Conservation (phyloP, 169 alveolate species). For the Eimeria maxima region DNA sequence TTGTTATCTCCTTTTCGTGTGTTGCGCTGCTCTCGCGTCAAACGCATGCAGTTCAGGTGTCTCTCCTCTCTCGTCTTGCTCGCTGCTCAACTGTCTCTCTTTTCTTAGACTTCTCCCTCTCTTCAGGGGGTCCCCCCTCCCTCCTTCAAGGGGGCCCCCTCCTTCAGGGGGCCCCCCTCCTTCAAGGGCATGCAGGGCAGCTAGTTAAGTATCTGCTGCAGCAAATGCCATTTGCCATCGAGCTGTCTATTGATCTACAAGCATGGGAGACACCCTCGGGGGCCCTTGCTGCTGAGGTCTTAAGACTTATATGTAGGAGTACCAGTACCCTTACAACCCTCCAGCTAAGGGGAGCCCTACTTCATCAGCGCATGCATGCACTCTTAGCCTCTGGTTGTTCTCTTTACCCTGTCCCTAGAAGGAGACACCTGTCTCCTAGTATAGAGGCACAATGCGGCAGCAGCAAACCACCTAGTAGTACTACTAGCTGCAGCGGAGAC, state of each 20-base stretch:
- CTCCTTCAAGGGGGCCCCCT: background rate
- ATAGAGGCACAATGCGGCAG: background rate
- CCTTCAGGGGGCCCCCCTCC: background rate
- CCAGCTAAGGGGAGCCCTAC: background rate
- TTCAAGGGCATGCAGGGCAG: background rate
- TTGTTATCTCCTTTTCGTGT: background rate
- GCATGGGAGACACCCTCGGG: background rate
- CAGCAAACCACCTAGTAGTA: conserved; percentile 4
- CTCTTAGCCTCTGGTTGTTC: background rate
- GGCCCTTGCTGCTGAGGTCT: background rate
- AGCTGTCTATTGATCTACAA: conserved; percentile 16
- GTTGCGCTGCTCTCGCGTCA: background rate
- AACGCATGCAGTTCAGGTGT: background rate
- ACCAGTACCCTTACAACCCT: background rate
- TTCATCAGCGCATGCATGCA: background rate
- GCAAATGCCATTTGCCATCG: background rate
- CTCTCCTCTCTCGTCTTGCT: background rate
- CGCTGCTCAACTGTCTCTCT: background rate
- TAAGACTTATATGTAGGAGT: background rate
- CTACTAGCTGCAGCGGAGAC: background rate
- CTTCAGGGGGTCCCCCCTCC: background rate
- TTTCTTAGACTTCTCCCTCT: background rate
- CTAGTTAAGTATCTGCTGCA: background rate
- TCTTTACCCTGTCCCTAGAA: background rate
- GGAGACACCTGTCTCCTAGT: background rate